Evolutionary conservation across 176 grass and related monocot species (phyloP), one percentile per base, ranked within the genome.

Genomic region (Zea luxurians): DNA sequence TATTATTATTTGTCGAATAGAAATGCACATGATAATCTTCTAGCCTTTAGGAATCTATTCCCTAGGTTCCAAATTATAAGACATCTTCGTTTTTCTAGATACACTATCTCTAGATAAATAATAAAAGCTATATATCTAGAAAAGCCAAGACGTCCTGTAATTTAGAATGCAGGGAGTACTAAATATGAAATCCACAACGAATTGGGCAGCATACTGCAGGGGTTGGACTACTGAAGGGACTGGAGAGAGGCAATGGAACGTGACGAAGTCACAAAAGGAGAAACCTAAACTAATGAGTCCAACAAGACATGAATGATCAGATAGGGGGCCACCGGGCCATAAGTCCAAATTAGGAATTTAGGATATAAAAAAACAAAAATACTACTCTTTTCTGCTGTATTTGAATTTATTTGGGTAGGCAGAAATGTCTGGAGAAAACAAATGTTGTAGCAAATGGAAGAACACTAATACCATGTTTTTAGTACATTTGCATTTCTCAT

Each of bases 391-490:
- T 27, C 27, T 58, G 40, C 0, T 42, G 50, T 63, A 53, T 44
- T 70, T 12, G 2, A 81, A 46, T 71, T 62, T 76, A 5, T 34
- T 63, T 5, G 50, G 20, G 3, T 8, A 75, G 37, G 9, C 13
- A 1, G 66, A 64, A 78, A 44, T 15, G n/a, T 21, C 15, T 15
- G 74, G 34, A 78, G 21, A 72, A 47, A 71, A 36, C 58, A 53
- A 10, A 43, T 42, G 18, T 68, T 42, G 2, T 81, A 3, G 40
- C 15, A 68, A 43, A 67, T 15, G 36, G 34, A 40, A 17, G 53
- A 75, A 47, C 37, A 36, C 68, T 21, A 74, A 37, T 57, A 83
- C 37, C 44, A 37, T 38, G 12, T 36, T 68, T 78, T 88, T 37
- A 53, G 37, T 37, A 60, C 35, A 79, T 45, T 18, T 60, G 37